Evolutionary conservation across 768 basidiomycete genomes (phyloP).

Genomic region (Amanita pseudoporphyria): DNA sequence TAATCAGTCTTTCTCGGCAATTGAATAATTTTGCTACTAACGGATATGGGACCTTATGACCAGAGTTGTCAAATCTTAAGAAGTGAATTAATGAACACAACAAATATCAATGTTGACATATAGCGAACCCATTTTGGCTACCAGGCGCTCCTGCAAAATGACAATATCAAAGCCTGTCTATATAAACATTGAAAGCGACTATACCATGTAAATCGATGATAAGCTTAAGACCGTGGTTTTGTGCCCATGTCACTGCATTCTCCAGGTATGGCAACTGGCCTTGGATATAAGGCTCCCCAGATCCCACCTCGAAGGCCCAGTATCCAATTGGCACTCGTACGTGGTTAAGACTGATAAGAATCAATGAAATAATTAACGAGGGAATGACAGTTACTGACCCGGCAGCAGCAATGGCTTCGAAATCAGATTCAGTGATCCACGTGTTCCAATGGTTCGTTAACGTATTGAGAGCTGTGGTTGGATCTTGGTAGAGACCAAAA

Average conservation of each 20-base stretch:
- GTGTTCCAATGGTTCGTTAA: conserved; percentile 69
- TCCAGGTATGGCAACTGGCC: conserved; percentile 65
- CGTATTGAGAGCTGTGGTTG: conserved; percentile 32
- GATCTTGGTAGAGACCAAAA: conserved; percentile 55
- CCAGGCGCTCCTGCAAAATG: conserved; percentile 53
- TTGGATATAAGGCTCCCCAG: conserved; percentile 70
- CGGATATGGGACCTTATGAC: conserved; percentile 53
- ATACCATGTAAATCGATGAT: conserved; percentile 68
- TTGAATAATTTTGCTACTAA: conserved; percentile 18
- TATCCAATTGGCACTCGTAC: conserved; percentile 83
- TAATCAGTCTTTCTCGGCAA: background rate
- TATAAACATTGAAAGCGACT: conserved; percentile 6
- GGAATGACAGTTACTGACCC: conserved; percentile 35
- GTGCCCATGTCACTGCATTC: conserved; percentile 65
- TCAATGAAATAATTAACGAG: background rate
- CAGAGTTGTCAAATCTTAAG: conserved; percentile 73
- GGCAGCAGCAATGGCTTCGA: conserved; percentile 61
- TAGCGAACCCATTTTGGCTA: conserved; percentile 65
- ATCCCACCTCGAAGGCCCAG: conserved; percentile 80
- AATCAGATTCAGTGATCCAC: conserved; percentile 80
- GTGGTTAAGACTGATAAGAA: conserved; percentile 54
- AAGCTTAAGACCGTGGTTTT: conserved; percentile 61
- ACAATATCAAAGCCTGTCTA: conserved; percentile 7
- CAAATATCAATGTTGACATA: background rate
- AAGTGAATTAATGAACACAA: background rate